Conservation (phyloP, 306 rosid genomes). For the Ochetophila trinervis region DNA sequence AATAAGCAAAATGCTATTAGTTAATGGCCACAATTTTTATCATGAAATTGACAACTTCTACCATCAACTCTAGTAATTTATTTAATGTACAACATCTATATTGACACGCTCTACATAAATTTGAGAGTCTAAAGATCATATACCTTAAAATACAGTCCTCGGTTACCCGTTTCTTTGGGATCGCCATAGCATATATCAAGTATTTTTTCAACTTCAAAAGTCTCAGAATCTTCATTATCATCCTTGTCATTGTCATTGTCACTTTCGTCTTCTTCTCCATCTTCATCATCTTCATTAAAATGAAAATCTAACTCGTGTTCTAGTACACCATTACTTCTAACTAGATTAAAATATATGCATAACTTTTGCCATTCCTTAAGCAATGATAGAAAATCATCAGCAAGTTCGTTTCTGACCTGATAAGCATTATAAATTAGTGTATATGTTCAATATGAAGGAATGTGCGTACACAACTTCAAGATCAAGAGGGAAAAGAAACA, state of each 20-base stretch:
- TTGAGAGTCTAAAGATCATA: neutral
- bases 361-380: slow-evolving; percentile 64
- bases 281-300: neutral
- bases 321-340: neutral
- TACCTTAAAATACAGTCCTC: slow-evolving; percentile 65
- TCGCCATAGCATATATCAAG: slow-evolving; percentile 56
- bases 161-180: slow-evolving; percentile 31
- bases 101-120: neutral
- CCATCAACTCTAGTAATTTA: too few relatives aligned
- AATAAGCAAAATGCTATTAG: too few relatives aligned
- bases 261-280: neutral
- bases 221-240: slow-evolving; percentile 29
- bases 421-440: neutral
- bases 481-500: neutral
- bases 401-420: slow-evolving; percentile 80
- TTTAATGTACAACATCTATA: neutral
- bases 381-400: slow-evolving; percentile 58
- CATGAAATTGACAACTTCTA: too few relatives aligned
- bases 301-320: neutral
- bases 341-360: slow-evolving; percentile 44
- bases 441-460: neutral
- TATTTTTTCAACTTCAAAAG: slow-evolving; percentile 56
- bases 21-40: too few relatives aligned
- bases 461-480: neutral
- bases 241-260: slow-evolving; percentile 39